phyloP scores from a whole-genome alignment of 306 rosid species.

The Datisca glomerata region DNA sequence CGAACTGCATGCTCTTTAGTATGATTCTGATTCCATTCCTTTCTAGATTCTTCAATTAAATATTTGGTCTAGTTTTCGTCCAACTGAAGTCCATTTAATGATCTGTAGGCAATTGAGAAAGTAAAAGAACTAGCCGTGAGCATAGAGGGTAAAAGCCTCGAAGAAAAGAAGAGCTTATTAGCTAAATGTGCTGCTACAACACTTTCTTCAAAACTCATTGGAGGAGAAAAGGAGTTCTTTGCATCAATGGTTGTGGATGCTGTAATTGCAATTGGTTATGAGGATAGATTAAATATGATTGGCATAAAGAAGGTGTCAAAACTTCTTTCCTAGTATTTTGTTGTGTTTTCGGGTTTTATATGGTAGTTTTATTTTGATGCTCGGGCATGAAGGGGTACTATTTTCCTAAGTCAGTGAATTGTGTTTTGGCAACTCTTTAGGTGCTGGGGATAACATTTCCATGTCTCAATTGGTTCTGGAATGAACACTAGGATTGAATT shows the following conservation, averaged over 20 bases:
- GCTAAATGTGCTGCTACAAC: slow-evolving; percentile 97
- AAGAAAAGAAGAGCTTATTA: slow-evolving; percentile 78
- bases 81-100: slow-evolving; percentile 1
- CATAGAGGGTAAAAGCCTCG: slow-evolving; percentile 92
- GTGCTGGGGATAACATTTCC: no score
- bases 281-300: slow-evolving; percentile 93
- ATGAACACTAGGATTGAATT: no score
- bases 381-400: neutral
- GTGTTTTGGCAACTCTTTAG: no score
- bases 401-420: no score
- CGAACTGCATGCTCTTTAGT: slow-evolving; percentile 74
- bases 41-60: neutral
- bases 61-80: neutral
- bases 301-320: slow-evolving; percentile 83
- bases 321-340: neutral
- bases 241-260: slow-evolving; percentile 94
- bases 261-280: slow-evolving; percentile 75
- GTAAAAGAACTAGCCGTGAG: slow-evolving; percentile 70
- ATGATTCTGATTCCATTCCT: neutral
- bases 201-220: slow-evolving; percentile 95
- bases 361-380: neutral
- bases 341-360: neutral
- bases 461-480: no score
- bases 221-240: slow-evolving; percentile 96
- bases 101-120: slow-evolving; percentile 68